Base-by-base conservation (phyloP, 768 basidiomycete genomes). In the Mrakia frigida region DNA sequence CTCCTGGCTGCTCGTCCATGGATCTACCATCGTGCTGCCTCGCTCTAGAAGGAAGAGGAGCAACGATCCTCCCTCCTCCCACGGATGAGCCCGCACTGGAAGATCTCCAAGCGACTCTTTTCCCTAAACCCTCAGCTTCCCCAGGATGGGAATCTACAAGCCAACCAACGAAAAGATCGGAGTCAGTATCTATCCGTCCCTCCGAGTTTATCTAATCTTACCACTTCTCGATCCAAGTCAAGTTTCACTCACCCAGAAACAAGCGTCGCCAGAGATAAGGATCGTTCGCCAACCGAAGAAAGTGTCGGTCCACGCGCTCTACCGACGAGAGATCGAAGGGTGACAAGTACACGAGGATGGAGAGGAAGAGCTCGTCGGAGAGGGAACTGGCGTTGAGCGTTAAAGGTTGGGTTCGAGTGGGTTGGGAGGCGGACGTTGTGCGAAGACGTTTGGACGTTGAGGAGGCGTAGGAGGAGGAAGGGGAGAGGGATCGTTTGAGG, bases 321-420 rank as follows among this genome's bases (percentile, higher is more conserved):
- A 77, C 63, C 21, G 65, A 39, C 0, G 74, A 59, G 16, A 75
- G 68, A 39, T 77, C 76, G 28, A 37, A 74, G 11, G 73, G 73
- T 21, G 61, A 50, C 6, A 77, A 65, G 18, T 67, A 43, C 16
- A 60, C 37, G 52, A 77, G 52, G 35, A 73, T 65, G 28, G 39
- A 31, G 21, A 77, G 76, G 39, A 73, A 77, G 61, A 77, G 70
- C 56, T 77, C 76, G 31, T 77, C 76, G 18, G 76, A 77, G 21
- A 77, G 76, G 1, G 61, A 63, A 25, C 31, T 33, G 16, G 63
- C 65, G 56, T 59, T 50, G 43, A 72, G 75, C 10, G 70, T 74
- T 1, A 74, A 50, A 11, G 73, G 70, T 21, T 28, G 23, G 7
- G 53, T 33, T 25, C 70, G 70, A 37, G 39, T 3, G 6, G 65